Conservation (phyloP, 352 stramenopile species). For the Thraustochytrium striatum region DNA sequence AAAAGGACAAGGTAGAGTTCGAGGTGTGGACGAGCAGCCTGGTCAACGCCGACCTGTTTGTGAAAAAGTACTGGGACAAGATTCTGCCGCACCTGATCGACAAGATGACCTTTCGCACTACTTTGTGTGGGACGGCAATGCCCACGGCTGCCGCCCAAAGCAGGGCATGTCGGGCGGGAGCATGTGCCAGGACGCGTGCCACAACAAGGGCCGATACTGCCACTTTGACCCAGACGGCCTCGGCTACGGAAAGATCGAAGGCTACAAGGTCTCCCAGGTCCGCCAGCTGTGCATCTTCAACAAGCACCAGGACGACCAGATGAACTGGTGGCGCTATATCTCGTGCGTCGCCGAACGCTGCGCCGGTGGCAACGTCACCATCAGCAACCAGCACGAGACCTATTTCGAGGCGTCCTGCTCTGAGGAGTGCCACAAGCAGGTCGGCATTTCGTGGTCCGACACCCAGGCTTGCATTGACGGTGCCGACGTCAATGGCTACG, state of each 20-base stretch:
- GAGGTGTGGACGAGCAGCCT: constrained; percentile 32
- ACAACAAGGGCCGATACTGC: constrained; percentile 33
- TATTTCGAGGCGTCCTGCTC: constrained; percentile 26
- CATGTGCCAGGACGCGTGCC: constrained; percentile 16
- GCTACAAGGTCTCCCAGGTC: constrained; percentile 8
- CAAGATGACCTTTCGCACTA: constrained; percentile 25
- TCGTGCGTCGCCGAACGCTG: background rate
- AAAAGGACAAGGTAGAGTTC: constrained; percentile 5
- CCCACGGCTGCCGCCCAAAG: background rate
- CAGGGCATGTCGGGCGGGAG: background rate
- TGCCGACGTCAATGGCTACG: background rate
- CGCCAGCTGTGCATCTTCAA: constrained; percentile 29
- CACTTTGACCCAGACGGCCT: constrained; percentile 40
- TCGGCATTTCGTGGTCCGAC: background rate
- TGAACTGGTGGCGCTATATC: constrained; percentile 33
- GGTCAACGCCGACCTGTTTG: constrained; percentile 36
- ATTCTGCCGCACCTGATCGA: background rate
- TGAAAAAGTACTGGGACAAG: constrained; percentile 31
- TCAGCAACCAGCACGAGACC: background rate
- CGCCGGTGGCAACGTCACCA: background rate
- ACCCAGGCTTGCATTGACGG: background rate
- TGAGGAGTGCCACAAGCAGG: background rate
- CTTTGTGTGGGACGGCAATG: constrained; percentile 32
- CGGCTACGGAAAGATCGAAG: background rate
- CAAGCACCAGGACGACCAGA: background rate